Conservation (phyloP, 2,329 filamentous ascomycete species). For the Talaromyces pinophilus region DNA sequence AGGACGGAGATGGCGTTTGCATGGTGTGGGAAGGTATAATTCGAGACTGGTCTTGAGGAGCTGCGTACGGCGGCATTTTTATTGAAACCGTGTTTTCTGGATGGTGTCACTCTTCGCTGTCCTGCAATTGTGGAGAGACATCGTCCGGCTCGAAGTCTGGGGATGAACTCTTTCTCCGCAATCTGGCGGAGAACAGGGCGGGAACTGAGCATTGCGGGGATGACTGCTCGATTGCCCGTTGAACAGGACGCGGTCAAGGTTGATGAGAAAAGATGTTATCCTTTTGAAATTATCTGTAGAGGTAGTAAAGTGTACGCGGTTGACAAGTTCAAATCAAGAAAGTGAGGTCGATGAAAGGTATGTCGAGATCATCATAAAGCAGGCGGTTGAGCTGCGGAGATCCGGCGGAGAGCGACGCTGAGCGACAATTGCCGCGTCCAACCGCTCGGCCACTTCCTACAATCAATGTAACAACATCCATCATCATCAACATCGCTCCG, state of each 20-base stretch:
- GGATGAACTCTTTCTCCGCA: conserved; percentile 19
- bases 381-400: background rate
- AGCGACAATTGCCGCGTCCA: conserved; percentile 51
- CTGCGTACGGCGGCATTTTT: conserved; percentile 15
- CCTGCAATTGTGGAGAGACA: conserved; percentile 17
- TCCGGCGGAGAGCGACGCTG: conserved; percentile 37
- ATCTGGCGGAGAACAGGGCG: conserved; percentile 7
- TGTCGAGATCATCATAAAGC: conserved; percentile 5
- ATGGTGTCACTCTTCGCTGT: conserved; percentile 10
- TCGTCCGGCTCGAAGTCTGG: conserved; percentile 12
- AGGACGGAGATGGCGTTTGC: conserved; percentile 80
- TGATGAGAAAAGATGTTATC: background rate
- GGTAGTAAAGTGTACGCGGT: background rate
- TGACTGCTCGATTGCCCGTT: conserved; percentile 5
- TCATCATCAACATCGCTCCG: background rate
- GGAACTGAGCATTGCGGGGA: conserved; percentile 26
- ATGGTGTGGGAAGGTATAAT: conserved; percentile 78
- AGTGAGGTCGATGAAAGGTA: background rate
- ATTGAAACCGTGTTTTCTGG: background rate
- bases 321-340: conserved; percentile 19
- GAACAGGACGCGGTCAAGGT: background rate
- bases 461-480: conserved; percentile 5
- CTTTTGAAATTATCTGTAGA: background rate
- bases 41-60: conserved; percentile 59
- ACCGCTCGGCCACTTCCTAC: conserved; percentile 34